Evolutionary conservation across 1,139 yeast species (phyloP), one percentile per base, ranked within the genome.

Genomic region (Blastobotrys niveus): DNA sequence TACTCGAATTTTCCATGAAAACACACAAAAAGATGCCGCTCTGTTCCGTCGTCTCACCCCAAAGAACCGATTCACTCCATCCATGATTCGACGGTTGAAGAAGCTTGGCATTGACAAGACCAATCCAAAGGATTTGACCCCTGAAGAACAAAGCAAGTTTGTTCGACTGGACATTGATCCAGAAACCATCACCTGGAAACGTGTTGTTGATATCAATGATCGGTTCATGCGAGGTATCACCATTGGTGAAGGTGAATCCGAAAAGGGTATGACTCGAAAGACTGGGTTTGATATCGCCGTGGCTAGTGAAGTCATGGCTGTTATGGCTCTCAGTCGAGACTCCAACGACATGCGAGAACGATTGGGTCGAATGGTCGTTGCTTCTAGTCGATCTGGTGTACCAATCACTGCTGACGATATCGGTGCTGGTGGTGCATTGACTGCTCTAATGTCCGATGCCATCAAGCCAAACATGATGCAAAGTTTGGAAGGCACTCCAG

Each of bases 381-480:
- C 93, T 34, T 75, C 93, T 25, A 79, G 88, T 38, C 78, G 71
- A 57, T 61, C 80, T 33, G 96, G 96, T 52, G 94, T 74, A 46
- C 96, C 98, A 54, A 71, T 91, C 60, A 91, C 98, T 38, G 86
- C 95, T 65, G 97, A 91, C 66, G 98, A 91, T 62, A 77, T 91
- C 56, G 97, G 98, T 38, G 83, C 91, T 66, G 97, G 96, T 38
- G 98, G 98, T 63, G 97, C 98, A 19, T 74, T 91, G 64, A 84
- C 96, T 51, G 98, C 97, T 10, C 71, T 91, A 58, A 77, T 91
- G 73, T 89, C 88, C 72, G 98, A 91, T 64, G 96, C 98, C 34
- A 84, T 91, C 63, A 89, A 91, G 72, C 98, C 98, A 55, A 91
- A 89, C 65, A 71, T 91, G 62, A 91, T 91, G 98, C 98, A 91